Base-by-base conservation (phyloP, 2,329 filamentous ascomycete species). In the Massarina eburnea region DNA sequence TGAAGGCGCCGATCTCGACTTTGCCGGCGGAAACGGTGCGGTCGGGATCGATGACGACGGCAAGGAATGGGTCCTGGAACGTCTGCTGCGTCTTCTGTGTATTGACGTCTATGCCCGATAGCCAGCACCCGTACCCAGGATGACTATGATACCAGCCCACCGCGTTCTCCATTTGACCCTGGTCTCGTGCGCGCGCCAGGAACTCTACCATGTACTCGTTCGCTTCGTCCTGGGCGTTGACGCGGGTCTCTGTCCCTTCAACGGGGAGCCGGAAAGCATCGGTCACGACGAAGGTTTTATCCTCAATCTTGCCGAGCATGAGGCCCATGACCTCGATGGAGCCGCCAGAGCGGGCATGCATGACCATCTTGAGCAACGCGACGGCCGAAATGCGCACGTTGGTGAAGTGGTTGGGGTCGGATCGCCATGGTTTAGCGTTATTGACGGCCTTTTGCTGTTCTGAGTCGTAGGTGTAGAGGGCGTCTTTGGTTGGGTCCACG, bases 131-230 rank as follows among this genome's bases (percentile, higher is more conserved):
- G 70, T 99, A 99, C 20, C 94, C 94, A 0, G 94, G 94, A 68
- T 99, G 94, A 58, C 86, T 92, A 73, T 99, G 94, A 71, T 99
- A 99, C 94, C 94, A 99, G 15, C 94, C 94, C 14, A 99, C 88
- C 0, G 89, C 88, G 68, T 99, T 97, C 73, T 99, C 94, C 68
- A 86, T 77, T 45, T 91, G 76, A 68, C 90, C 80, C 76, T 88
- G 68, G 54, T 91, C 84, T 48, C 92, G 81, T 58, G 86, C 88
- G 3, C 85, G 76, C 58, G 86, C 79, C 21, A 95, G 80, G 66
- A 95, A 97, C 55, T 88, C 83, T 43, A 96, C 85, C 77, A 97
- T 89, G 75, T 97, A 99, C 75, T 97, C 94, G 75, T 97, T 95
- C 43, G 92, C 94, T 59, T 97, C 91, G 56, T 88, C 86, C 65